phyloP scores from a whole-genome alignment of 805 yeast species.

The Candida mattraensis region DNA sequence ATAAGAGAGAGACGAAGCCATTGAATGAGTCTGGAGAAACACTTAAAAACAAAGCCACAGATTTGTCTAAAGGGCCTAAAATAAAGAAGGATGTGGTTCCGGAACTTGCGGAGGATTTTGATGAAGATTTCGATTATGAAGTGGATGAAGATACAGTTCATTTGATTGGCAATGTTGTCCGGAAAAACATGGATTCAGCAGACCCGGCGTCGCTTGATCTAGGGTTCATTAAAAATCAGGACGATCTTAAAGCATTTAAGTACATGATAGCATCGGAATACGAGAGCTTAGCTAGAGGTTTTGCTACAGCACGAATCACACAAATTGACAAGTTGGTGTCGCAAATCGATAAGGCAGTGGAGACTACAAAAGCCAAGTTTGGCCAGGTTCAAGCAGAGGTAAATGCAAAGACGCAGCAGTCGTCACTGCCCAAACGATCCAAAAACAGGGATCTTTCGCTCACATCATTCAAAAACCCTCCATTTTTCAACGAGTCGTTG shows the following conservation, averaged over 20 bases:
- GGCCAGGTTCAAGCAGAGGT: constrained; percentile 18
- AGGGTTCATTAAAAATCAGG: constrained; percentile 13
- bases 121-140: constrained; percentile 6
- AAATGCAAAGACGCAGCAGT: constrained; percentile 16
- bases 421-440: background rate
- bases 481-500: constrained; percentile 11
- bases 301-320: constrained; percentile 29
- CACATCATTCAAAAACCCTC: constrained; percentile 6
- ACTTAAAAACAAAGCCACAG: too few species aligned
- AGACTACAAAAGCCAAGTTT: constrained; percentile 22
- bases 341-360: constrained; percentile 33
- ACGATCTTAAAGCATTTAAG: constrained; percentile 21
- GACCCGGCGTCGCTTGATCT: constrained; percentile 7
- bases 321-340: constrained; percentile 34
- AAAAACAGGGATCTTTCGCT: constrained; percentile 4
- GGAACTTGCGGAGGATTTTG: background rate
- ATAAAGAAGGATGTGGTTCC: constrained; percentile 2
- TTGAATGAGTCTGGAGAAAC: too few species aligned
- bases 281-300: constrained; percentile 30
- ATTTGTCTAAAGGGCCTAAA: constrained; percentile 4
- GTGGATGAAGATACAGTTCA: constrained; percentile 6
- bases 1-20: too few species aligned
- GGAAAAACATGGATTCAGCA: constrained; percentile 10
- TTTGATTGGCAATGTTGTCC: constrained; percentile 10
- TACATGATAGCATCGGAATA: constrained; percentile 32